These are phyloP conservation scores for Paulownia fortunei DNA, from an alignment of 257 asterid genomes.

Conservation along the genomic window DNA sequence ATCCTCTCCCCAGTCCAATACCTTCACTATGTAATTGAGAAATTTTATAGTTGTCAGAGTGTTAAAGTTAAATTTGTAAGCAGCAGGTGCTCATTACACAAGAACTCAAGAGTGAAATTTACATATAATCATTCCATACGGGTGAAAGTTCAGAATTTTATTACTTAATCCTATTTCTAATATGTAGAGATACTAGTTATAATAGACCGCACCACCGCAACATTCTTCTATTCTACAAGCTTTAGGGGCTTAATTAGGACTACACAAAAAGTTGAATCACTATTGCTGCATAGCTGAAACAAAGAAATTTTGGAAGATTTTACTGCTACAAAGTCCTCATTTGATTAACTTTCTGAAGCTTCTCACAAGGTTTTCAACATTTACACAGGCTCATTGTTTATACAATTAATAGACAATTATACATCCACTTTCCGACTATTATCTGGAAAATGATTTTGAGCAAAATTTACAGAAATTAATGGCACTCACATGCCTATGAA, in stretches of 20 bases:
- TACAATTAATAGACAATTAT: background rate
- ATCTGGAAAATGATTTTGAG: no score
- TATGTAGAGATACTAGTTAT: background rate
- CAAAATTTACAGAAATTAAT: no score
- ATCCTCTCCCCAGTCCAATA: constrained; percentile 79
- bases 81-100: background rate
- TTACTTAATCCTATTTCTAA: background rate
- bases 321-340: background rate
- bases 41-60: constrained; percentile 12
- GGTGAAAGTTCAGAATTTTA: background rate
- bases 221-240: background rate
- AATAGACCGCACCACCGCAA: background rate
- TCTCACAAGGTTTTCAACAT: background rate
- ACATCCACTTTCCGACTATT: background rate
- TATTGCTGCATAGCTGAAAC: background rate
- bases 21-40: constrained; percentile 56
- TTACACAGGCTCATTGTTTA: background rate
- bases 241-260: background rate
- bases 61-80: background rate
- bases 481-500: background rate
- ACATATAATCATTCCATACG: background rate
- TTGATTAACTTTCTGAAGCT: background rate
- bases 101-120: background rate
- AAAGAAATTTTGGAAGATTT: background rate
- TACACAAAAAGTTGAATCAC: background rate